Conservation (phyloP, 352 stramenopile genomes). For the Pythium vanterpoolii region DNA sequence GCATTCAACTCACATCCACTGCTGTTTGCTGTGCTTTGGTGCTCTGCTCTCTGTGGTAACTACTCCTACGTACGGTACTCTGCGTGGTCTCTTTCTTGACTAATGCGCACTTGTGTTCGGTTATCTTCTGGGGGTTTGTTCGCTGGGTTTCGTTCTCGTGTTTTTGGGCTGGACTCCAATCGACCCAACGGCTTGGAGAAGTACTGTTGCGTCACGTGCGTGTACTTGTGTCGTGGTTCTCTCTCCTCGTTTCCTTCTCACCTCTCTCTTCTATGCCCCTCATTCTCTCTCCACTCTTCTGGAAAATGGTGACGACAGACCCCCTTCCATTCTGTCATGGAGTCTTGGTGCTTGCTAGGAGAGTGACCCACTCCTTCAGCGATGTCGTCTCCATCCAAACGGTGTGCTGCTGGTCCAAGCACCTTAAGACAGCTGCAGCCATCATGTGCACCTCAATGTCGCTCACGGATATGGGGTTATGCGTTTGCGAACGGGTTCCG, state of each 20-base stretch:
- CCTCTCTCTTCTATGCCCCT: background rate
- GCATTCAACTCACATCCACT: no score
- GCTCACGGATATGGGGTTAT: conserved; percentile 23
- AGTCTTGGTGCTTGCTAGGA: background rate
- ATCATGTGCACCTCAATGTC: background rate
- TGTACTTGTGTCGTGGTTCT: background rate
- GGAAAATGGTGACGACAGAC: background rate
- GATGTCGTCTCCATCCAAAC: background rate
- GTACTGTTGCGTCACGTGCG: background rate
- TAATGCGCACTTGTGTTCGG: no score
- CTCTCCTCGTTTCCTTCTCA: background rate
- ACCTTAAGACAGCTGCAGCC: background rate
- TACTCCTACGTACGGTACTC: no score
- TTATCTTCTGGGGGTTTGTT: background rate
- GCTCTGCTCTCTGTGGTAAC: no score
- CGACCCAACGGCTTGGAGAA: background rate
- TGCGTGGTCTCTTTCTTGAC: no score
- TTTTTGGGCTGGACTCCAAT: background rate
- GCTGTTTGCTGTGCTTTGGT: no score
- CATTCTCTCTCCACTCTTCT: no score
- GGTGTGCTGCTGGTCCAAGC: background rate
- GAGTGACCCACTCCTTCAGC: background rate
- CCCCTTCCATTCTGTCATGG: background rate
- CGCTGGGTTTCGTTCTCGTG: background rate
- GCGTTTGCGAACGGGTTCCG: conserved; percentile 64